Evolutionary conservation across 2,329 filamentous ascomycete genomes (phyloP).

Genomic region (Aspergillus unguis): DNA sequence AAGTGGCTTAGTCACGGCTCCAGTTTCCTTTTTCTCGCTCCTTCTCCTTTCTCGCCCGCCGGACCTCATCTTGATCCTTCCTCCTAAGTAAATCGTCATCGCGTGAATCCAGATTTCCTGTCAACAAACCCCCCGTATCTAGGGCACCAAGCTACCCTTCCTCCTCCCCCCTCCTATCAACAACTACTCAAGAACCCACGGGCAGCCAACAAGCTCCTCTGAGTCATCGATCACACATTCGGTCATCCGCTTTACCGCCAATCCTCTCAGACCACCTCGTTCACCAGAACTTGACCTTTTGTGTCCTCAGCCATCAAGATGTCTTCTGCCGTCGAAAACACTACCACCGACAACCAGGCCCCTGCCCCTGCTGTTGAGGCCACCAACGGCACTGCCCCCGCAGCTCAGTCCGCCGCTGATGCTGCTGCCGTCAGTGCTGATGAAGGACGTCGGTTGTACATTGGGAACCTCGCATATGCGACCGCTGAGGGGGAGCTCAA

Average conservation of each 20-base stretch:
- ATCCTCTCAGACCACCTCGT: conserved; percentile 34
- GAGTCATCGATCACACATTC: conserved; percentile 56
- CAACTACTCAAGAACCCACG: conserved; percentile 25
- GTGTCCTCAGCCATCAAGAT: conserved; percentile 60
- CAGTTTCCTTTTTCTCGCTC: conserved; percentile 23
- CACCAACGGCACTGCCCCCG: conserved; percentile 59
- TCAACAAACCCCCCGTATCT: conserved; percentile 50
- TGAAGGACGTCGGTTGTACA: conserved; percentile 98
- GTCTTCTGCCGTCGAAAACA: conserved; percentile 76
- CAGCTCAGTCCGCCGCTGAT: conserved; percentile 73
- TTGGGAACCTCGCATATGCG: conserved; percentile 99
- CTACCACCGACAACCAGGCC: conserved; percentile 62
- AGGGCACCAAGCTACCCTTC: conserved; percentile 89
- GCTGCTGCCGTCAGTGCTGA: conserved; percentile 95
- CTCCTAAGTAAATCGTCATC: conserved; percentile 23
- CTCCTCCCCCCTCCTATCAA: conserved; percentile 34
- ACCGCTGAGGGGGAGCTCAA: conserved; percentile 99
- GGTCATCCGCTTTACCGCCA: conserved; percentile 27
- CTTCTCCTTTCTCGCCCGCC: conserved; percentile 22
- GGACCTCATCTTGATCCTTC: conserved; percentile 22
- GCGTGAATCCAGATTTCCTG: conserved; percentile 21
- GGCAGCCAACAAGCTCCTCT: conserved; percentile 54
- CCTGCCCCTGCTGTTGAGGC: conserved; percentile 61
- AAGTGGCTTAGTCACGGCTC: conserved; percentile 10
- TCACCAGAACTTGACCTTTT: conserved; percentile 28